Percentiles rank a stretch among this genome's conserved stretches.
phyloP scores from a whole-genome alignment of 31 red algal species.

The Bonnemaisonia californica region DNA sequence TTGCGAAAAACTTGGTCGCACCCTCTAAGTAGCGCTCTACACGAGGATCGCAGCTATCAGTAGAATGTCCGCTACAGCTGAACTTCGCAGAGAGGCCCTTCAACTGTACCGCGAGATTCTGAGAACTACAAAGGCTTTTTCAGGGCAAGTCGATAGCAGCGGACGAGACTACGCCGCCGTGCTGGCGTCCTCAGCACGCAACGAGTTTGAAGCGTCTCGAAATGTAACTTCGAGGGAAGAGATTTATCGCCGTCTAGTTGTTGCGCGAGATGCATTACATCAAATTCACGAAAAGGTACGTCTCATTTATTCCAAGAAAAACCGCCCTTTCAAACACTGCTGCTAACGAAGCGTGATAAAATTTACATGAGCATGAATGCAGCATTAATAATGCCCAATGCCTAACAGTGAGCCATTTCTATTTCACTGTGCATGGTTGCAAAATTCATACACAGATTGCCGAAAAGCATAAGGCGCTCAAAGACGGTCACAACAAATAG shows the following conservation, averaged over 20 bases:
- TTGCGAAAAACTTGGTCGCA: too few species aligned
- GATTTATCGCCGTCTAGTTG: slow-evolving; percentile 31
- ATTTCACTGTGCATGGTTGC: too few species aligned
- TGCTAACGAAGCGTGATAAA: not conserved
- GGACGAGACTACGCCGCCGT: slow-evolving; percentile 19
- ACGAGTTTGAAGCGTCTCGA: slow-evolving; percentile 38
- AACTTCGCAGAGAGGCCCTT: slow-evolving; percentile 32
- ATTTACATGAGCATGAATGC: not conserved
- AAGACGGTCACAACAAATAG: too few species aligned
- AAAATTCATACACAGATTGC: not conserved
- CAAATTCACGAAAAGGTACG: slow-evolving; percentile 62
- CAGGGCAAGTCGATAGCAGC: slow-evolving; percentile 19
- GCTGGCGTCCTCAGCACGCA: slow-evolving; percentile 29
- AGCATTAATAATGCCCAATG: too few species aligned
- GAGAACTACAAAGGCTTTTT: slow-evolving; percentile 29
- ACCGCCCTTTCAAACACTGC: not conserved
- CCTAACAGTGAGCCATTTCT: too few species aligned
- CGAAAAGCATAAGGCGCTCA: not conserved
- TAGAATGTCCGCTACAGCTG: too few species aligned
- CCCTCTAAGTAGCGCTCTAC: too few species aligned
- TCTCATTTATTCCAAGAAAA: not conserved
- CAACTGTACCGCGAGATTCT: slow-evolving; percentile 53
- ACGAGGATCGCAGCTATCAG: too few species aligned
- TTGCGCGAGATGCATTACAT: slow-evolving; percentile 50
- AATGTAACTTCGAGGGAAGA: slow-evolving; percentile 25